Base-by-base conservation (phyloP, 2,329 filamentous ascomycete species). In the Hypocreales sp. region DNA sequence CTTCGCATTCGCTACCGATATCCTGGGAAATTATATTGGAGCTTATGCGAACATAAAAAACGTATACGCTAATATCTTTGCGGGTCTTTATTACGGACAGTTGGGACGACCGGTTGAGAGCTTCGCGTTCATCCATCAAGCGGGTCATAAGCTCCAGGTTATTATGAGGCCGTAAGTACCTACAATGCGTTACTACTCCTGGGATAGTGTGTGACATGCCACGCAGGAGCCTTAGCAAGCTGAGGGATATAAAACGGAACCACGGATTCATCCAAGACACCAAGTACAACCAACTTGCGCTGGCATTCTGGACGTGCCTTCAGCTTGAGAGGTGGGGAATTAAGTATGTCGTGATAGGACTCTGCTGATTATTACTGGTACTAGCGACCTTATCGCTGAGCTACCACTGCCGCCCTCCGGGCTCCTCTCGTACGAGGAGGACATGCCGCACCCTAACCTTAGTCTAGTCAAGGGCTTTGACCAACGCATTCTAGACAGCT, bases 241-340 rank as follows among this genome's bases (percentile, higher is more conserved):
- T 68, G 31, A 53, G 53, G 6, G 51, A 47, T 31, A 44, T 61
- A 27, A 56, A 58, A 32, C 40, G 42, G 2, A 40, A 50, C 19
- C 39, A 40, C 24, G 36, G 50, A 31, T 40, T 59, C 38, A 51
- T 61, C 17, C 53, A 50, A 21, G 61, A 58, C 21, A 50, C 47
- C 31, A 53, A 51, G 38, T 50, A 53, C 40, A 81, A 84, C 43
- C 61, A 77, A 31, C 61, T 78, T 20, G 61, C 78, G 10, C 66
- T 92, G 40, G 78, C 82, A 1, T 94, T 86, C 42, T 95, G 87
- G 87, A 90, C 86, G 7, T 92, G 82, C 46, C 58, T 94, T 35
- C 87, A 95, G 45, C 63, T 95, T 8, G 87, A 95, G 52, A 93
- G 77, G 78, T 82, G 50, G 39, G 51, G n/a, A n/a, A n/a, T n/a